Conservation (phyloP, 768 basidiomycete species). For the Cystobasidium onofrii region DNA sequence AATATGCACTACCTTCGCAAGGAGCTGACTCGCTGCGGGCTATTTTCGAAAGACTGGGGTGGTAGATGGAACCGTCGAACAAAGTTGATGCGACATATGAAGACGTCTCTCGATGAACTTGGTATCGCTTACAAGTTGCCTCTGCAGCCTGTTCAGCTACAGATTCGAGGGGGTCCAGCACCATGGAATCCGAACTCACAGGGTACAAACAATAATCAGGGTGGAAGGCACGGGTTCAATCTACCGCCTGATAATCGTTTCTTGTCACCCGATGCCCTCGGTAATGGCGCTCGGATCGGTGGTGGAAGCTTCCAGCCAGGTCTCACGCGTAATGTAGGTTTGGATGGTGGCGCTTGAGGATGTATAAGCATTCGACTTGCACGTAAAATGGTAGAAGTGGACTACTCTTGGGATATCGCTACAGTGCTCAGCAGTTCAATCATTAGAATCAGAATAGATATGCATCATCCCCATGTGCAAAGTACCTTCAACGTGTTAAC, state of each 20-base stretch:
- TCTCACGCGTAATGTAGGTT: background rate
- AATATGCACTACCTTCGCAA: background rate
- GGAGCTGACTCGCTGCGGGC: background rate
- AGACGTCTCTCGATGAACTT: constrained; percentile 63
- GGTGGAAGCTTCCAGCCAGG: constrained; percentile 2
- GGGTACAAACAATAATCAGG: background rate
- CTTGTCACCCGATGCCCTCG: constrained; percentile 22
- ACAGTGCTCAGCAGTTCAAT: background rate
- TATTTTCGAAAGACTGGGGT: constrained; percentile 56
- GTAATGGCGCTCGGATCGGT: constrained; percentile 14
- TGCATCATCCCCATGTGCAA: background rate
- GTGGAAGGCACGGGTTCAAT: background rate
- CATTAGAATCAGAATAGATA: background rate
- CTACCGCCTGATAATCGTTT: background rate
- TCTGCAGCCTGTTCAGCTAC: constrained; percentile 56
- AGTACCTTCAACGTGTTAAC: background rate
- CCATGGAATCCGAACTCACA: constrained; percentile 8
- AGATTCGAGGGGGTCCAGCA: constrained; percentile 31
- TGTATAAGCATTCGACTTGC: no score
- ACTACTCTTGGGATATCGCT: no score
- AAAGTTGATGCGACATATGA: constrained; percentile 66
- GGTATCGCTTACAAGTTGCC: constrained; percentile 64
- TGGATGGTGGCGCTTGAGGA: background rate
- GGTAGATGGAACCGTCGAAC: constrained; percentile 68
- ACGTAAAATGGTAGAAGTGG: no score